A percentile compares a stretch with the other conserved stretches of the same genome.
Evolutionary conservation across 352 stramenopile genomes (phyloP).

Genomic region (Lagenidium sp.): DNA sequence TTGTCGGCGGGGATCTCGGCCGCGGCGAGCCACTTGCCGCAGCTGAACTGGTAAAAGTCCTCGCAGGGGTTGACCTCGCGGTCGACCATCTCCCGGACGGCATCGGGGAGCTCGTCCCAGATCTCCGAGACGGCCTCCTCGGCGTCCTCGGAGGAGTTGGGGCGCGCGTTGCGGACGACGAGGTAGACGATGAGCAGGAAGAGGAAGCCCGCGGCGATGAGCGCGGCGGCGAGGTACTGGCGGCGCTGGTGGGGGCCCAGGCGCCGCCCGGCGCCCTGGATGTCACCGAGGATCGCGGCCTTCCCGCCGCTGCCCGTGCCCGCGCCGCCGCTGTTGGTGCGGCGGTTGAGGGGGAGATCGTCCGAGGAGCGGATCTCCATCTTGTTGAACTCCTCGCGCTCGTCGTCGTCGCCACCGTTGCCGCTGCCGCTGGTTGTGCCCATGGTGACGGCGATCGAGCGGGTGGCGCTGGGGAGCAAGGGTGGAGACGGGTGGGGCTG

Average conservation of each 20-base stretch:
- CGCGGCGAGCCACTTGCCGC: constrained; percentile 24
- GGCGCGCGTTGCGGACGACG: constrained; percentile 9
- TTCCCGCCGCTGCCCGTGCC: background rate
- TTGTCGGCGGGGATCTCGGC: constrained; percentile 19
- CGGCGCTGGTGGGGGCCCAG: constrained; percentile 14
- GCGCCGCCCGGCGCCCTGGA: constrained; percentile 9
- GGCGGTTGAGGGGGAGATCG: constrained; percentile 16
- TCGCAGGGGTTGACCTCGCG: constrained; percentile 17
- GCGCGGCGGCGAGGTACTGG: constrained; percentile 8
- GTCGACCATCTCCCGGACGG: constrained; percentile 21
- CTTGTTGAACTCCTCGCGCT: constrained; percentile 17
- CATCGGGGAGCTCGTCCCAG: constrained; percentile 12
- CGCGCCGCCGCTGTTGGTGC: background rate
- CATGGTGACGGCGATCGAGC: no score
- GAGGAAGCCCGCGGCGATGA: constrained; percentile 7
- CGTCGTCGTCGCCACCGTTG: no score
- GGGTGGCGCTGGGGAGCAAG: no score
- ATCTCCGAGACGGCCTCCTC: constrained; percentile 3
- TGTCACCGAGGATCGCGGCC: constrained; percentile 11
- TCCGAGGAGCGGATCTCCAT: constrained; percentile 20
- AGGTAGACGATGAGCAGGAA: constrained; percentile 14
- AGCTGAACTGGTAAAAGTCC: constrained; percentile 36
- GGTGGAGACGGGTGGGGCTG: no score
- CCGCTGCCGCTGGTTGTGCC: no score
- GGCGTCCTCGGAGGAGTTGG: background rate